A percentile compares a stretch with the other conserved stretches of the same genome.
phyloP scores from a whole-genome alignment of 176 grass and related monocot species.

The Juncus effusus region DNA sequence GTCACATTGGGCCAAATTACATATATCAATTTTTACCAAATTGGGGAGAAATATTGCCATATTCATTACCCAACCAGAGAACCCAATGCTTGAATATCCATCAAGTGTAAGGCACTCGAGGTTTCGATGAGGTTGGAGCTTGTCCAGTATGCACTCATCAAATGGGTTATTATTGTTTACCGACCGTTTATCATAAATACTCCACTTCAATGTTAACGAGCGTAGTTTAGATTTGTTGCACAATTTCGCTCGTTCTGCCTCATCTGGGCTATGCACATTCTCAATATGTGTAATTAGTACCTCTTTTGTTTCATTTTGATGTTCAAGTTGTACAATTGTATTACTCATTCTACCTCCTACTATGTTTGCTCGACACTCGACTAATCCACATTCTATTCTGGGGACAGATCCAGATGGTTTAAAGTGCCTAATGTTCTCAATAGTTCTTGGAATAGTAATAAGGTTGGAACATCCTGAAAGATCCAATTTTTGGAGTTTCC shows the following conservation, averaged over 20 bases:
- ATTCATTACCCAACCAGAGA: constrained; percentile 20
- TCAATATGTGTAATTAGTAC: constrained; percentile 24
- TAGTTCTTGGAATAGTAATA: constrained; percentile 8
- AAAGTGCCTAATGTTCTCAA: background rate
- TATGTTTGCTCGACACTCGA: constrained; percentile 8
- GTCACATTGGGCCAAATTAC: constrained; percentile 24
- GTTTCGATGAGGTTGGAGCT: constrained; percentile 11
- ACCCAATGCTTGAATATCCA: constrained; percentile 17
- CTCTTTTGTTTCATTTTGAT: constrained; percentile 1
- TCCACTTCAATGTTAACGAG: constrained; percentile 24
- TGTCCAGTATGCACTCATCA: constrained; percentile 9
- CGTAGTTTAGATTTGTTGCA: constrained; percentile 3
- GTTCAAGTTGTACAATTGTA: constrained; percentile 18
- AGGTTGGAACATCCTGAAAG: constrained; percentile 21
- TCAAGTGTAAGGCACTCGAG: constrained; percentile 9
- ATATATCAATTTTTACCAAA: constrained; percentile 9
- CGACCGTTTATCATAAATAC: background rate
- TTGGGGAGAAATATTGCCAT: constrained; percentile 19
- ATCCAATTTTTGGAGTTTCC: constrained; percentile 14
- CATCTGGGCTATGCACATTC: constrained; percentile 15
- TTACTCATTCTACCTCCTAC: constrained; percentile 1
- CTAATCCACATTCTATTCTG: background rate
- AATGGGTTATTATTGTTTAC: background rate
- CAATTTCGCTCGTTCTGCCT: constrained; percentile 15
- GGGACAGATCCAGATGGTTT: constrained; percentile 1